Conservation (phyloP, 345 rosid genomes). For the Bruguiera sexangula region DNA sequence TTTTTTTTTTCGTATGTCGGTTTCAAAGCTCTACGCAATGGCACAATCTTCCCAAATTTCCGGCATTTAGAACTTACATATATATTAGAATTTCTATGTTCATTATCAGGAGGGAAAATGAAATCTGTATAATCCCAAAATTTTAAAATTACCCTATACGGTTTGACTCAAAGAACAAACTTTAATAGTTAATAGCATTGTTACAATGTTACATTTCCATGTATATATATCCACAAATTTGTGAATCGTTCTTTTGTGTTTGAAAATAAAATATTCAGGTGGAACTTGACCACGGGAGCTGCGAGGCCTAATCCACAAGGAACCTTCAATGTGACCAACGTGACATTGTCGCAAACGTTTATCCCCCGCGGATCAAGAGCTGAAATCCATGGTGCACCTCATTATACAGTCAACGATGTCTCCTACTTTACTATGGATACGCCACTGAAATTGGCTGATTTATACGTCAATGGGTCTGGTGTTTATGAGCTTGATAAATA, state of each 20-base stretch:
- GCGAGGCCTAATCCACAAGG: constrained; percentile 68
- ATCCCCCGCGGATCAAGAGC: constrained; percentile 28
- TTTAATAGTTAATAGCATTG: no score
- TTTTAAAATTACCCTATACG: no score
- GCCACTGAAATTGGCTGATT: constrained; percentile 52
- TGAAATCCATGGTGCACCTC: constrained; percentile 16
- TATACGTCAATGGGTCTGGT: constrained; percentile 29
- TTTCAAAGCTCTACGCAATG: no score
- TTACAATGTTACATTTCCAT: no score
- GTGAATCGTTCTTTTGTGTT: background rate
- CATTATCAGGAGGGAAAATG: no score
- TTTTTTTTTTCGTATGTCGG: background rate
- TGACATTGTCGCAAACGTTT: constrained; percentile 41
- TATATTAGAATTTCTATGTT: no score
- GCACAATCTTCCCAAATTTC: no score
- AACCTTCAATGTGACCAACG: constrained; percentile 52
- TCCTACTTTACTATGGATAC: constrained; percentile 36
- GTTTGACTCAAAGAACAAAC: no score
- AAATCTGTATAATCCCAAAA: no score
- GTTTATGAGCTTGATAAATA: constrained; percentile 40
- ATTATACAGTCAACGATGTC: constrained; percentile 37
- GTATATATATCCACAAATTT: no score
- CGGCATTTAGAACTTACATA: no score
- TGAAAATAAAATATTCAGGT: constrained; percentile 23
- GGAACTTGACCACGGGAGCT: constrained; percentile 61